A percentile compares a stretch with the other conserved stretches of the same genome.
These are phyloP conservation scores for Fusarium tupiense DNA, from an alignment of 2,329 filamentous ascomycete genomes.

Conservation along the genomic window DNA sequence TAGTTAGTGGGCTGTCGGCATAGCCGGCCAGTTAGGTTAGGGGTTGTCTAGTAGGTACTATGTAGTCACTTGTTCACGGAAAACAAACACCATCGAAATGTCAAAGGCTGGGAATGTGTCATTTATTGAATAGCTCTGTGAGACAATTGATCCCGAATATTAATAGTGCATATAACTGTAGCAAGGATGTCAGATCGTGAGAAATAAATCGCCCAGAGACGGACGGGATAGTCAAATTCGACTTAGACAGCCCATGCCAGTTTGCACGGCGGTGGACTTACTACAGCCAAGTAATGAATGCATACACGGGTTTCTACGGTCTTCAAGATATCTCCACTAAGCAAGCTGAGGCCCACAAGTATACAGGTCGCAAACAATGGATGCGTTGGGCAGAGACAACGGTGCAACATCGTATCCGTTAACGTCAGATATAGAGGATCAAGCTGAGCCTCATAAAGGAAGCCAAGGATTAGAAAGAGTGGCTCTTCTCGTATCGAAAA, in stretches of 20 bases:
- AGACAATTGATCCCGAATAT: neutral
- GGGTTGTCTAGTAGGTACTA: no score
- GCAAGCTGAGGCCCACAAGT: neutral
- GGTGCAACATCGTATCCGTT: neutral
- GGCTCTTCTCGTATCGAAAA: slow-evolving; percentile 23
- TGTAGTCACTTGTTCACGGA: neutral
- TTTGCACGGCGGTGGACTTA: neutral
- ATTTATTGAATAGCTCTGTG: neutral
- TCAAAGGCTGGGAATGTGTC: neutral
- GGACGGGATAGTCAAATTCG: neutral
- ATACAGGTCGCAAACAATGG: neutral
- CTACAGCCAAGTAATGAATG: neutral
- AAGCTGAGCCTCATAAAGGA: neutral
- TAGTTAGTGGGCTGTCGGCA: slow-evolving; percentile 3
- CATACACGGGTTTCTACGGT: neutral
- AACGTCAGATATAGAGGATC: slow-evolving; percentile 1
- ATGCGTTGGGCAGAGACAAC: neutral
- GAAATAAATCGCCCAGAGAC: neutral
- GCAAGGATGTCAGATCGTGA: neutral
- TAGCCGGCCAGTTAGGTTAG: slow-evolving; percentile 4
- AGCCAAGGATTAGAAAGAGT: slow-evolving; percentile 1
- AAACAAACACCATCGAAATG: neutral
- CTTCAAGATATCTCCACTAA: neutral
- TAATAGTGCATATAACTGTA: neutral
- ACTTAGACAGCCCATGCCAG: neutral